Evolutionary conservation across 106 monocot species (phyloP).

Genomic region (Chionographis japonica): DNA sequence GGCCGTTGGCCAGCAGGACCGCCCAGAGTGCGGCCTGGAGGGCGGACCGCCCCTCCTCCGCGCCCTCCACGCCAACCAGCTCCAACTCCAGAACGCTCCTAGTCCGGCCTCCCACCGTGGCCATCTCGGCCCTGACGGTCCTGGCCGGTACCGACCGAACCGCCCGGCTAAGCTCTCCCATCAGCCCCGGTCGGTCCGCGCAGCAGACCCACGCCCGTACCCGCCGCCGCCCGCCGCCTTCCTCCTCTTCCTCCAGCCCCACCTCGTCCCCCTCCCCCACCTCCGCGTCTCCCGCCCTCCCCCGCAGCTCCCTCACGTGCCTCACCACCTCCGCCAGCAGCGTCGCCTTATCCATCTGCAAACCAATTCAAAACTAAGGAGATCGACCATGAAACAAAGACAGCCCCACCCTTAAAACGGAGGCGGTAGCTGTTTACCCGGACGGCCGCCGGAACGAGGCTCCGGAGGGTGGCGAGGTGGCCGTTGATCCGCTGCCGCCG

Average conservation of each 20-base stretch:
- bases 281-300: conserved; percentile 25
- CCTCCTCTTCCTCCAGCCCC: conserved; percentile 24
- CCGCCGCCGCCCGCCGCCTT: conserved; percentile 2
- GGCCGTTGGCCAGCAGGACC: conserved; percentile 20
- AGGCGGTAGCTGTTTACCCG: conserved; percentile 25
- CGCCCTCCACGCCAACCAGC: conserved; percentile 9
- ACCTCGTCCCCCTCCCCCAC: conserved; percentile 53
- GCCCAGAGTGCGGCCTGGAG: conserved; percentile 53
- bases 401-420: too few species aligned
- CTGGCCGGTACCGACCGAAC: conserved; percentile 45
- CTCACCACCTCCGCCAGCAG: conserved; percentile 90
- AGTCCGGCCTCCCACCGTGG: conserved; percentile 69
- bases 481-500: conserved; percentile 83
- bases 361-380: background rate
- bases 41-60: conserved; percentile 18
- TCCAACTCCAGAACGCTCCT: conserved; percentile 59
- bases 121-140: conserved; percentile 71
- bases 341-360: conserved; percentile 87
- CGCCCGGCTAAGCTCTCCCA: conserved; percentile 60
- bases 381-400: too few species aligned
- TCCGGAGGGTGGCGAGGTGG: conserved; percentile 74
- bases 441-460: conserved; percentile 59
- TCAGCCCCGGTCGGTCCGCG: conserved; percentile 72
- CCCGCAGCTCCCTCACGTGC: conserved; percentile 70
- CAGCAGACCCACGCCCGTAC: conserved; percentile 66